phyloP scores from a whole-genome alignment of 1,284 basidiomycete species.

The Meripilus lineatus region DNA sequence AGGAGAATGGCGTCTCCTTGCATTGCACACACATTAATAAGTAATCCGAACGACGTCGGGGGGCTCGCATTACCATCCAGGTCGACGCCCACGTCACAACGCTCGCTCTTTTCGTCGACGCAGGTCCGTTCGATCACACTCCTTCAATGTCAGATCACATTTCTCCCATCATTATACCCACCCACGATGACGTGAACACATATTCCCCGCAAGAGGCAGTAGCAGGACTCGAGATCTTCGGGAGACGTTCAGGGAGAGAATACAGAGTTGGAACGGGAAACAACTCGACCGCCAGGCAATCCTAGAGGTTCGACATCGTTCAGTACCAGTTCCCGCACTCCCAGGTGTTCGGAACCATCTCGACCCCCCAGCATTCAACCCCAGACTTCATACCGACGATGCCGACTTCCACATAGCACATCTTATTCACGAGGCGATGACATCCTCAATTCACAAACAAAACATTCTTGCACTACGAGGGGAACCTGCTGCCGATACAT shows the following conservation, averaged over 20 bases:
- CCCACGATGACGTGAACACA: too few relatives aligned
- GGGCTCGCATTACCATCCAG: too few relatives aligned
- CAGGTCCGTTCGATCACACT: too few relatives aligned
- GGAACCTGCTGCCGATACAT: slow-evolving; percentile 3
- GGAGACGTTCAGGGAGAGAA: background rate
- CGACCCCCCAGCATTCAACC: background rate
- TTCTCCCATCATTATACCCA: too few relatives aligned
- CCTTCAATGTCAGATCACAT: too few relatives aligned
- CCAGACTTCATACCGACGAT: background rate
- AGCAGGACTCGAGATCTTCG: slow-evolving; percentile 1
- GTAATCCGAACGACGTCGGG: too few relatives aligned
- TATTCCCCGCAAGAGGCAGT: background rate
- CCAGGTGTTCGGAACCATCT: background rate
- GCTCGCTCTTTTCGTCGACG: too few relatives aligned
- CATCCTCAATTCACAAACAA: slow-evolving; percentile 2
- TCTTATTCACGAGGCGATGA: slow-evolving; percentile 3
- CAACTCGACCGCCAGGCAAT: background rate
- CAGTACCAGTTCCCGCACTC: slow-evolving; percentile 1
- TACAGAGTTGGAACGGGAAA: slow-evolving; percentile 1
- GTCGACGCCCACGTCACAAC: too few relatives aligned
- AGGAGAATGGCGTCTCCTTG: too few relatives aligned
- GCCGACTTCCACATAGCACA: background rate
- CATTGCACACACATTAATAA: too few relatives aligned
- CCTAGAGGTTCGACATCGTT: background rate
- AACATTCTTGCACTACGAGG: background rate